These are phyloP conservation scores for Benincasa hispida DNA, from an alignment of 306 rosid species.

Conservation along the genomic window DNA sequence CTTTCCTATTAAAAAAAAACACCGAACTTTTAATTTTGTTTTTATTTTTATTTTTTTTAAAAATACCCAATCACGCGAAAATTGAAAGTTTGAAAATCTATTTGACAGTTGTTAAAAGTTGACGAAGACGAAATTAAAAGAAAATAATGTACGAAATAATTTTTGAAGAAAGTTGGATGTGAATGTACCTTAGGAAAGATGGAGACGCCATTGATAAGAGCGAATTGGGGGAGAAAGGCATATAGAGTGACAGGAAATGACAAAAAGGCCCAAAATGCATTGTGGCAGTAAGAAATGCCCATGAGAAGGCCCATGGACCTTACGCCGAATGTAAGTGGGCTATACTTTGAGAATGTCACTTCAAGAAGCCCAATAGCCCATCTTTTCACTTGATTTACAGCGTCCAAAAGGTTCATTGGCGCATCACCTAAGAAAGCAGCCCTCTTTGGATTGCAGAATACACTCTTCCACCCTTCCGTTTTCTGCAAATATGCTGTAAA, in stretches of 20 bases:
- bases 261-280: constrained; percentile 9
- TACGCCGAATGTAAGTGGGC: constrained; percentile 13
- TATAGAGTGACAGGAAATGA: constrained; percentile 17
- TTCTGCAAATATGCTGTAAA: constrained; percentile 12
- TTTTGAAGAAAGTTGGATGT: no score
- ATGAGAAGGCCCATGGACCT: constrained; percentile 16
- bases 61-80: no score
- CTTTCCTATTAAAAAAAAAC: no score
- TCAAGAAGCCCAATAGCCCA: constrained; percentile 18
- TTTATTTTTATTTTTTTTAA: no score
- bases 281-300: constrained; percentile 19
- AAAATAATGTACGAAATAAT: no score
- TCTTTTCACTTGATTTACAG: constrained; percentile 20
- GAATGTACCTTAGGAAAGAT: constrained; percentile 34
- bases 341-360: constrained; percentile 15
- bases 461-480: constrained; percentile 26
- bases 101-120: no score
- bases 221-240: constrained; percentile 26
- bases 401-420: constrained; percentile 23
- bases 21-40: no score
- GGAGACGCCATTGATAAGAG: constrained; percentile 21
- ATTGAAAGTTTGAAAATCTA: no score
- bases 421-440: constrained; percentile 26
- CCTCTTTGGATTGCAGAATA: constrained; percentile 26
- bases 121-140: no score